Base-by-base conservation (phyloP, 1,284 basidiomycete genomes). In the Malassezia slooffiae region DNA sequence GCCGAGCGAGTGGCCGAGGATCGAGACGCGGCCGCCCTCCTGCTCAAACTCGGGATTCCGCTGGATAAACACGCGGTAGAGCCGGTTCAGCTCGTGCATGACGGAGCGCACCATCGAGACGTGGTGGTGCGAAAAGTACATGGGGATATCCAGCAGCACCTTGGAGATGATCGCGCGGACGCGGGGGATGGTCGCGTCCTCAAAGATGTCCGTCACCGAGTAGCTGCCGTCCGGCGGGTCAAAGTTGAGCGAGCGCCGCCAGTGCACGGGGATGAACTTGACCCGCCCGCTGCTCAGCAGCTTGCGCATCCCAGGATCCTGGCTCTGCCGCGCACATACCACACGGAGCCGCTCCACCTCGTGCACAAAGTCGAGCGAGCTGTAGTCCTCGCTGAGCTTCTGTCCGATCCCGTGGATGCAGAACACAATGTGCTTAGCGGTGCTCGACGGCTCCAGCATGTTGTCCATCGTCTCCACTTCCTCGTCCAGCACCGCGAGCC, bases 241-340 rank as follows among this genome's bases (percentile, higher is more conserved):
- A 37, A 62, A 55, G 17, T 63, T 50, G 29, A 77, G 63, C 7
- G 67, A 73, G 2, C 75, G 72, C 21, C 76, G 67, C 77, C 77
- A 78, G 50, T 75, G 74, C 5, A 78, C 72, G 1, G 76, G 77
- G 3, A 78, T 59, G 24, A 78, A 72, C 50, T 75, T 74, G 3
- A 73, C 64, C 28, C 74, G 71, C 6, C 74, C 54, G 9, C 57
- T 54, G n/a, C 46, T 47, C 5, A 55, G 46, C 28, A 66, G 40
- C 3, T 40, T 47, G 5, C 21, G 24, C 17, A 67, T 30, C 5
- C n/a, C 53, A 38, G 13, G 55, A 54, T 12, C 57, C 54, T 20
- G 62, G 52, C 31, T 57, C 52, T 45, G 50, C 42, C 3, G 60
- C 54, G 8, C 55, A 42, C 37, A 57, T 54, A 41, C 35, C 13